Conservation (phyloP, 768 basidiomycete genomes). For the Termitomyces sp. region DNA sequence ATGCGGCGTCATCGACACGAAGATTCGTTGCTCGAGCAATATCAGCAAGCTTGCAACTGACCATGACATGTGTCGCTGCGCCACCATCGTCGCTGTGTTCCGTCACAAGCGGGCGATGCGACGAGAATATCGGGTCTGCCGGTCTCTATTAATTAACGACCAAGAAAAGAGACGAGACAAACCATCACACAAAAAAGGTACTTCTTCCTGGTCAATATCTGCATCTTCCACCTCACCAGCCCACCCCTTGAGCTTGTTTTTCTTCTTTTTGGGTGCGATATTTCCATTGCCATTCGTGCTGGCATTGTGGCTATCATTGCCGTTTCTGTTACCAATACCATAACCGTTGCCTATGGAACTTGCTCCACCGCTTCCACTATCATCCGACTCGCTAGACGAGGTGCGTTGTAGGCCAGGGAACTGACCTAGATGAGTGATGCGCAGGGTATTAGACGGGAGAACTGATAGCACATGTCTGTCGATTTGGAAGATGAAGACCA, state of each 20-base stretch:
- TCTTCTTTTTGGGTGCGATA: slow-evolving; percentile 30
- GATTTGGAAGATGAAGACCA: neutral
- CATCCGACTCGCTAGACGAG: slow-evolving; percentile 23
- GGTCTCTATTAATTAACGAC: neutral
- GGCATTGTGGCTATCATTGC: neutral
- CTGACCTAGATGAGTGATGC: slow-evolving; percentile 38
- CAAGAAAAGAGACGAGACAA: neutral
- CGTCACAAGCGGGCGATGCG: slow-evolving; percentile 54
- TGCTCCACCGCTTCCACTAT: neutral
- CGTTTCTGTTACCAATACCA: slow-evolving; percentile 1
- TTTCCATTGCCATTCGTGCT: slow-evolving; percentile 16
- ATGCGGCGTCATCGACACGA: slow-evolving; percentile 80
- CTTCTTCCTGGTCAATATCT: slow-evolving; percentile 19
- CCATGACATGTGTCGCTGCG: slow-evolving; percentile 61
- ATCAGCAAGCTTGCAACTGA: slow-evolving; percentile 68
- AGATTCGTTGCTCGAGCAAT: slow-evolving; percentile 79
- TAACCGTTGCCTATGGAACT: neutral
- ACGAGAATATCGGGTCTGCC: slow-evolving; percentile 49
- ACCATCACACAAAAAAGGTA: slow-evolving; percentile 37
- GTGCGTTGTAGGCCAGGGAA: slow-evolving; percentile 37
- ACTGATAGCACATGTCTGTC: slow-evolving; percentile 53
- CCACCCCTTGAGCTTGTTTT: slow-evolving; percentile 62
- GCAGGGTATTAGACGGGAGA: slow-evolving; percentile 47
- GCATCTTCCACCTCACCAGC: slow-evolving; percentile 59
- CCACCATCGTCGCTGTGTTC: slow-evolving; percentile 58